These are phyloP conservation scores for Fusarium nematophilum DNA, from an alignment of 2,329 filamentous ascomycete species.

Conservation along the genomic window DNA sequence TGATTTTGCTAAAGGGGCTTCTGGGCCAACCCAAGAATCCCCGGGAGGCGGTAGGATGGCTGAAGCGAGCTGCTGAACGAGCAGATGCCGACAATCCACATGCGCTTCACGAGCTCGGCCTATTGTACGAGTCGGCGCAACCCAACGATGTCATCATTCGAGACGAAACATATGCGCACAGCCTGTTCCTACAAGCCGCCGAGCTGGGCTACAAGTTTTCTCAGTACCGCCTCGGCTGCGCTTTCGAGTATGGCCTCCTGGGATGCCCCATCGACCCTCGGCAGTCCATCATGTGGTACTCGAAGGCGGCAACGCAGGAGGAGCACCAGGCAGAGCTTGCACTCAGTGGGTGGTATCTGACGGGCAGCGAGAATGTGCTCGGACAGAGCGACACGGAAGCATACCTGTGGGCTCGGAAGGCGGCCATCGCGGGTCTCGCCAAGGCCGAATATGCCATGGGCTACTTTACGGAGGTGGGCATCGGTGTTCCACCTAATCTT, in stretches of 20 bases:
- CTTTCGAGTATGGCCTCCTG: conserved; percentile 89
- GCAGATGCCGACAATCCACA: conserved; percentile 94
- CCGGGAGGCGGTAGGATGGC: conserved; percentile 88
- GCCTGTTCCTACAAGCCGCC: conserved; percentile 85
- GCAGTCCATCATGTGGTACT: conserved; percentile 93
- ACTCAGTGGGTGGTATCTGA: conserved; percentile 93
- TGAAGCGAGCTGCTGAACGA: conserved; percentile 90
- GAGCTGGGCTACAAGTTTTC: conserved; percentile 95
- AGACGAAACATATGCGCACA: conserved; percentile 84
- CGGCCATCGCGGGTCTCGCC: conserved; percentile 84
- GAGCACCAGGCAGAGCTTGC: conserved; percentile 93
- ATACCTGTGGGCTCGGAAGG: conserved; percentile 96
- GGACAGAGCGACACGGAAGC: conserved; percentile 95
- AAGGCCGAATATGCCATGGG: conserved; percentile 99
- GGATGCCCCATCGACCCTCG: conserved; percentile 86
- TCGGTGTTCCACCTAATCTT: conserved; percentile 84
- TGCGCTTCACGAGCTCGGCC: conserved; percentile 87
- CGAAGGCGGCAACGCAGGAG: conserved; percentile 87
- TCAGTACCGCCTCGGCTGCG: conserved; percentile 88
- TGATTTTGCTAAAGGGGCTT: conserved; percentile 93
- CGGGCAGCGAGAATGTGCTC: conserved; percentile 86
- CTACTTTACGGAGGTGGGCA: conserved; percentile 95
- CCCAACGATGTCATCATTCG: conserved; percentile 79
- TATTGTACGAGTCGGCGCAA: conserved; percentile 72
- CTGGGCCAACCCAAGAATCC: conserved; percentile 88